Base-by-base conservation (phyloP, 345 rosid species). In the Euclidium syriacum region DNA sequence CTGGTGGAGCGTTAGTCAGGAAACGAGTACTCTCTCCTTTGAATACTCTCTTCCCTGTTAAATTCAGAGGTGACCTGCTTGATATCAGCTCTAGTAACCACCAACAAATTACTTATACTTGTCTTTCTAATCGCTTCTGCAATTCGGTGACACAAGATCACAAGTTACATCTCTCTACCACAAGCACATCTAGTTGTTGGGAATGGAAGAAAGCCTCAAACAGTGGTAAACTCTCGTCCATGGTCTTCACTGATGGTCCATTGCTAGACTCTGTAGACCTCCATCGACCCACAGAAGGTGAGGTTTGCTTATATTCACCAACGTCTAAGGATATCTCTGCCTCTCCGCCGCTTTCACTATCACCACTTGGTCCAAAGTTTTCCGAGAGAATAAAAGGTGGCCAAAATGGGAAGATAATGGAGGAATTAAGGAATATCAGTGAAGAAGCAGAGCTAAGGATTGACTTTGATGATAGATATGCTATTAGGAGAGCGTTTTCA, bases 281-380 rank as follows among this genome's bases (percentile, higher is more conserved):
- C 20, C 58, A 41, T 30, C 61, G 52, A 49, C 55, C 56, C 65
- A 24, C 56, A 46, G 46, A 64, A 14, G 66, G 71, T 35, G 65
- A 36, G 59, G 58, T 74, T 64, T 63, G 71, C 76, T 61, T 72
- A 8, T 35, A 48, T 57, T 67, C 78, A 36, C 64, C 83, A 58
- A 58, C 41, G 58, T 60, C 67, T 61, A 73, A 73, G 57, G 76
- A 73, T 27, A 74, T 83, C 71, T 67, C 88, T 26, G 69, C 71
- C 55, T 70, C 90, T 61, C 73, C 95, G 24, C 83, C 86, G 61
- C 86, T 79, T 43, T 85, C 89, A 17, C 70, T 83, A 56, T 91
- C 98, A 25, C 98, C 98, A 39, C 89, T 91, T 40, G 96, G 98
- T 67, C 96, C 91, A 16, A 91, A 72, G 68, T 77, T 78, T 62